A percentile compares a stretch with the other conserved stretches of the same genome.
phyloP scores from a whole-genome alignment of 768 basidiomycete genomes.

The Russula compacta region DNA sequence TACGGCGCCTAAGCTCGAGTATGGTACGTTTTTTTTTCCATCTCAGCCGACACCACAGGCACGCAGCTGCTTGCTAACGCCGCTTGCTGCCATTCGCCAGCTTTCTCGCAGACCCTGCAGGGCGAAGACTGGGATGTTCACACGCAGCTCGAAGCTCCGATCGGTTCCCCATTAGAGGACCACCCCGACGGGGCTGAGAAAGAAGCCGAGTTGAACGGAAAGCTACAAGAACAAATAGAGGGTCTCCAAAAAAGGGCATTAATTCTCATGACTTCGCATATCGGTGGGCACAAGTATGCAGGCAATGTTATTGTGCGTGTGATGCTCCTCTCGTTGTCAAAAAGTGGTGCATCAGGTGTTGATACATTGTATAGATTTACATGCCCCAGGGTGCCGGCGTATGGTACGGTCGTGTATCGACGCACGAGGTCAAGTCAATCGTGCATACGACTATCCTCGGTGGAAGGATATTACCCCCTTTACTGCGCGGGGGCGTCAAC shows the following conservation, averaged over 20 bases:
- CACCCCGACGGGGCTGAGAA: slow-evolving; percentile 43
- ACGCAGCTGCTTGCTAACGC: neutral
- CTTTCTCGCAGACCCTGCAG: slow-evolving; percentile 54
- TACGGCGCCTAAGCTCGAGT: slow-evolving; percentile 74
- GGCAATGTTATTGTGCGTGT: slow-evolving; percentile 77
- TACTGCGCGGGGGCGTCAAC: slow-evolving; percentile 82
- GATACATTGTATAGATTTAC: slow-evolving; percentile 51
- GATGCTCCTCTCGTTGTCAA: slow-evolving; percentile 16
- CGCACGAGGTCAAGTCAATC: slow-evolving; percentile 79
- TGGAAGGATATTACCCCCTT: slow-evolving; percentile 74
- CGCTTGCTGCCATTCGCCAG: slow-evolving; percentile 28
- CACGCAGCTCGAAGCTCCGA: slow-evolving; percentile 58
- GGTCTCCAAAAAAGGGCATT: slow-evolving; percentile 57
- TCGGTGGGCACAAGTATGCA: slow-evolving; percentile 89
- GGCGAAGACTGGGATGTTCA: slow-evolving; percentile 66
- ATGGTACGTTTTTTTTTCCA: slow-evolving; percentile 30
- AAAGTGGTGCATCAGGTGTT: neutral
- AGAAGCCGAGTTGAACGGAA: slow-evolving; percentile 43
- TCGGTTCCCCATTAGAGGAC: slow-evolving; percentile 52
- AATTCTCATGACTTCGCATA: slow-evolving; percentile 80
- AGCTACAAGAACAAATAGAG: slow-evolving; percentile 43
- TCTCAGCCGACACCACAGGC: too few relatives aligned
- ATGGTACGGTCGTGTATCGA: slow-evolving; percentile 91
- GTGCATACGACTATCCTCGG: slow-evolving; percentile 81
- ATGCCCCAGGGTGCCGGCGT: slow-evolving; percentile 78